Conservation (phyloP, 768 basidiomycete genomes). For the Ephemerocybe angulata region DNA sequence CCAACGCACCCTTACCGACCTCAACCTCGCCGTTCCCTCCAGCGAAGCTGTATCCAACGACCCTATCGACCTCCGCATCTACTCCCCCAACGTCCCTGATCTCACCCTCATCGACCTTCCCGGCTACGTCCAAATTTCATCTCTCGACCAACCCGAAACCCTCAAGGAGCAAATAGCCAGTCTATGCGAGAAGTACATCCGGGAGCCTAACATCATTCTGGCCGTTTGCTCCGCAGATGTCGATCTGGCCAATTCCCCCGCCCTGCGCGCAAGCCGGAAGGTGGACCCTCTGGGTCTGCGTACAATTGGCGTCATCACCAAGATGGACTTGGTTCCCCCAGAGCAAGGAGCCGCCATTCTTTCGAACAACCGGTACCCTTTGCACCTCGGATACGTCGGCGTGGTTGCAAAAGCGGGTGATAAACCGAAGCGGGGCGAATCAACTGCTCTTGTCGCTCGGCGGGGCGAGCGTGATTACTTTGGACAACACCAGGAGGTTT, state of each 20-base stretch:
- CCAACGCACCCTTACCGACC: conserved; percentile 88
- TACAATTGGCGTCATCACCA: conserved; percentile 96
- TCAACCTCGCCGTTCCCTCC: conserved; percentile 91
- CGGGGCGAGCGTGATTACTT: conserved; percentile 70
- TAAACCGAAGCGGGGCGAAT: conserved; percentile 41
- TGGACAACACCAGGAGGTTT: conserved; percentile 55
- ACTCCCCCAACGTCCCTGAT: conserved; percentile 94
- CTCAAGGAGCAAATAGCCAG: conserved; percentile 88
- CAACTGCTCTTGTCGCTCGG: conserved; percentile 45
- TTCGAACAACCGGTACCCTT: conserved; percentile 89
- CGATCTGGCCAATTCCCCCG: conserved; percentile 96
- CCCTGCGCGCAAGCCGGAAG: conserved; percentile 85
- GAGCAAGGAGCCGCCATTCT: conserved; percentile 80
- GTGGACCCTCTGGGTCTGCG: conserved; percentile 93
- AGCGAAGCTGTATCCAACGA: conserved; percentile 89
- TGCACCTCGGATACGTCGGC: conserved; percentile 95
- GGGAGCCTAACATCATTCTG: conserved; percentile 99
- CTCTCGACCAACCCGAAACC: conserved; percentile 91
- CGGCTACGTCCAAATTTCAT: conserved; percentile 93
- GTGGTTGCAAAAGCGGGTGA: conserved; percentile 85
- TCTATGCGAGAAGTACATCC: conserved; percentile 94
- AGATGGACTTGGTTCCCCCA: conserved; percentile 95
- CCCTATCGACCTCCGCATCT: conserved; percentile 95
- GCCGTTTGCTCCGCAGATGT: conserved; percentile 98
- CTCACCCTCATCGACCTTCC: conserved; percentile 96